Evolutionary conservation across 495 filamentous ascomycete genomes (phyloP).

Genomic region (Penicillium daleae): DNA sequence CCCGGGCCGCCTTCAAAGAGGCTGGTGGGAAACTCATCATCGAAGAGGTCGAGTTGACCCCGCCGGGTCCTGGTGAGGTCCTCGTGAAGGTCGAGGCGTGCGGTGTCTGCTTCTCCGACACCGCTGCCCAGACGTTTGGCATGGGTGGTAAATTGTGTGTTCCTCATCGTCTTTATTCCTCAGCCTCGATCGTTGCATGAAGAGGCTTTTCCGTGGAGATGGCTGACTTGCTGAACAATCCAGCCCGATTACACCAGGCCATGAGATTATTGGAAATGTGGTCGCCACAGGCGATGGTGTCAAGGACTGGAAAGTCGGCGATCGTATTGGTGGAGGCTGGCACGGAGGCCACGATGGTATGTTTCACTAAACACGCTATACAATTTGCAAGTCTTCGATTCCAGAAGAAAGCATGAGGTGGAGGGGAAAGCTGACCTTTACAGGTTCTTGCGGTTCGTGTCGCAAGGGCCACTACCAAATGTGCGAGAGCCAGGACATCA

Average conservation of each 20-base stretch:
- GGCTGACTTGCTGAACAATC: not conserved
- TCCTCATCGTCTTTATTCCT: slow-evolving; percentile 1
- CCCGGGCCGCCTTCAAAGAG: slow-evolving; percentile 48
- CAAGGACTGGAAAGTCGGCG: slow-evolving; percentile 48
- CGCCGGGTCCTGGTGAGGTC: slow-evolving; percentile 47
- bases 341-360: slow-evolving; percentile 56
- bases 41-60: slow-evolving; percentile 46
- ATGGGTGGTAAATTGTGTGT: slow-evolving; percentile 46
- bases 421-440: no score
- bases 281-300: slow-evolving; percentile 51
- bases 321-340: slow-evolving; percentile 58
- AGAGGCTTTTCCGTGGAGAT: not conserved
- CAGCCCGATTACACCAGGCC: slow-evolving; percentile 55
- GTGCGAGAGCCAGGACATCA: slow-evolving; percentile 54
- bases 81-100: slow-evolving; percentile 58
- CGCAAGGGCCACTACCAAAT: slow-evolving; percentile 56
- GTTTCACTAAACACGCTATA: not conserved
- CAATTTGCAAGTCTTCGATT: no score
- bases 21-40: slow-evolving; percentile 42
- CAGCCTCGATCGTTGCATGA: not conserved
- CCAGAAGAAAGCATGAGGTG: no score
- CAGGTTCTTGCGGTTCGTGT: slow-evolving; percentile 54
- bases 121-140: slow-evolving; percentile 36
- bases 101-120: slow-evolving; percentile 57
- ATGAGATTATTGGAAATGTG: slow-evolving; percentile 59